Base-by-base conservation (phyloP, 805 yeast species). In the Starmerella floricola region DNA sequence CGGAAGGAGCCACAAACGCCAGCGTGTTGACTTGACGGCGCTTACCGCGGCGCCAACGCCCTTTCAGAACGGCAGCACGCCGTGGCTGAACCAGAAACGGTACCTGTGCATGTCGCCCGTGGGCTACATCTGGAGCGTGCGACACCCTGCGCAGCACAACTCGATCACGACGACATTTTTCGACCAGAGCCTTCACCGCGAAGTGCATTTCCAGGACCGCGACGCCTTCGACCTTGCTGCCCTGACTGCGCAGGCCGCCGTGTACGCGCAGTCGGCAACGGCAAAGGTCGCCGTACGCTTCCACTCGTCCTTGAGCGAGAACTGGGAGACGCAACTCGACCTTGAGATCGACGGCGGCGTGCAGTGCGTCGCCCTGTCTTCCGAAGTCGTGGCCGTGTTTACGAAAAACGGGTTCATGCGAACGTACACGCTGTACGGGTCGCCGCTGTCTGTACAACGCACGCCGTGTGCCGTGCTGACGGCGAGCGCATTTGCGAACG, bases 131-230 rank as follows among this genome's bases (percentile, higher is more conserved):
- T 81, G 93, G 74, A 68, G 85, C 0, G 91, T 83, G 11, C 70
- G 72, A 40, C 75, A 69, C 47, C 76, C 71, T 18, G 66, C 65
- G 21, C 64, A 63, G 2, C 72, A 75, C 50, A 73, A 76, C 45
- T 76, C 87, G 31, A 68, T 88, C n/a, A 87, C 95, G 0, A 84
- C 87, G 2, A 74, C 84, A 12, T 88, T 91, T 55, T 85, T 84
- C 55, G 96, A 88, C 57, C 67, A 79, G 40, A 75, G 84, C 0
- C 55, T 69, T 11, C 79, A 78, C 55, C 73, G 77, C 44, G 95
- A 85, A 53, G 84, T 84, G 54, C 88, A 85, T 61, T 87, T 88
- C 62, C 78, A 77, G 36, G 97, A 88, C 60, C 60, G 73, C 35
- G 68, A 70, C 46, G 70, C 73, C 12, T 84, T 69, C 60, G 94